Evolutionary conservation across 805 yeast genomes (phyloP).

Genomic region (Starmerella sp.): DNA sequence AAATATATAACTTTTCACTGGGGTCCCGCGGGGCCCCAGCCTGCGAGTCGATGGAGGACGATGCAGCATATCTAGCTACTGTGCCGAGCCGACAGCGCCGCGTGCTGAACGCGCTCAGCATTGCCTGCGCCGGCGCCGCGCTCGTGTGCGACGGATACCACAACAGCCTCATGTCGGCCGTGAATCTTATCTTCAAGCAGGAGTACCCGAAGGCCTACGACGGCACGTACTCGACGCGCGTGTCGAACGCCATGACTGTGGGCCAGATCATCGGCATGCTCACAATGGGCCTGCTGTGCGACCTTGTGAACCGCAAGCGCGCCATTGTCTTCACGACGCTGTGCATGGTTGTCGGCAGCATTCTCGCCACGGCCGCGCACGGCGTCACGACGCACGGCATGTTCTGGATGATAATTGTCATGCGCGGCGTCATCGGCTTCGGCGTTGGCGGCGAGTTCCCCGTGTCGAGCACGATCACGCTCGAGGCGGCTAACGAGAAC

Average conservation of each 20-base stretch:
- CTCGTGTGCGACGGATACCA: conserved; percentile 70
- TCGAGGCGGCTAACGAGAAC: conserved; percentile 52
- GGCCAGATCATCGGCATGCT: conserved; percentile 65
- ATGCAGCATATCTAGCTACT: too few relatives aligned
- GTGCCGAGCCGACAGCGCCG: not conserved
- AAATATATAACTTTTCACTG: not conserved
- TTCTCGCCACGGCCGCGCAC: conserved; percentile 58
- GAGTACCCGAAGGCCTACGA: conserved; percentile 37
- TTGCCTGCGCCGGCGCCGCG: conserved; percentile 56
- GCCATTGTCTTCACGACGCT: conserved; percentile 54
- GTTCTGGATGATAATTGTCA: conserved; percentile 65
- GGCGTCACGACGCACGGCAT: conserved; percentile 48
- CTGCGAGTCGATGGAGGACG: not conserved
- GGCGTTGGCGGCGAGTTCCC: conserved; percentile 76
- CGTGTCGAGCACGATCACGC: conserved; percentile 54
- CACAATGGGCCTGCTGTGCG: conserved; percentile 49
- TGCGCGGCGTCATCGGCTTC: conserved; percentile 64
- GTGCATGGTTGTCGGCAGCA: conserved; percentile 51
- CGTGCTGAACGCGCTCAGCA: conserved; percentile 11
- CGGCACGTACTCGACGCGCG: conserved; percentile 44
- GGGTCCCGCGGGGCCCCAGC: not conserved
- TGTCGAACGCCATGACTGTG: conserved; percentile 55
- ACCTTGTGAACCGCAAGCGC: conserved; percentile 52
- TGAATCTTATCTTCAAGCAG: conserved; percentile 45
- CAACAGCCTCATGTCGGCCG: conserved; percentile 61